phyloP scores from a whole-genome alignment of 106 monocot genomes.

The Chionographis japonica region DNA sequence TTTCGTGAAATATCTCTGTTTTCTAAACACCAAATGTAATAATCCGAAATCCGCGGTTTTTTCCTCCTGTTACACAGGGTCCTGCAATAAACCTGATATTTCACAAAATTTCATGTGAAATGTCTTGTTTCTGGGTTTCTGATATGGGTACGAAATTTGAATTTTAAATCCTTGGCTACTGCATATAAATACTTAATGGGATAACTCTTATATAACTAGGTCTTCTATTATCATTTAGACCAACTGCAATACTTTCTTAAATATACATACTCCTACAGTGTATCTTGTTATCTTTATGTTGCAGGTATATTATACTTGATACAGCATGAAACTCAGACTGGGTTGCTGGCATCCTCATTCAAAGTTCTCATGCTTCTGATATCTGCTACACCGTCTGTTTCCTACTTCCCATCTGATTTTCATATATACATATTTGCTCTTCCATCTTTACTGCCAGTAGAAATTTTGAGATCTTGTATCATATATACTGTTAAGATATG shows the following conservation, averaged over 20 bases:
- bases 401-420: background rate
- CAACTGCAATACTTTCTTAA: background rate
- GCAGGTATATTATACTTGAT: constrained; percentile 62
- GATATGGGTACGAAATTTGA: too few species aligned
- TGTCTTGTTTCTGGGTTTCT: too few species aligned
- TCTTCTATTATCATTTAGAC: background rate
- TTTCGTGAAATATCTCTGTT: too few species aligned
- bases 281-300: constrained; percentile 2
- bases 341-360: constrained; percentile 39
- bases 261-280: background rate
- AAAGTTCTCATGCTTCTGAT: constrained; percentile 65
- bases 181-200: too few species aligned
- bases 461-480: background rate
- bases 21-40: too few species aligned
- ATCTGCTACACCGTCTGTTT: constrained; percentile 65
- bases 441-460: background rate
- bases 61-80: too few species aligned
- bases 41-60: too few species aligned
- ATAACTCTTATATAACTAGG: background rate
- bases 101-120: too few species aligned
- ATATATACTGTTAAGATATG: background rate
- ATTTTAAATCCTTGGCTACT: too few species aligned
- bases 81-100: too few species aligned
- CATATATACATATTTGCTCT: background rate
- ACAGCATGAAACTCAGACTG: constrained; percentile 45